Evolutionary conservation across 2,329 filamentous ascomycete genomes (phyloP).

Genomic region (Neophaeococcomyces mojaviensis): DNA sequence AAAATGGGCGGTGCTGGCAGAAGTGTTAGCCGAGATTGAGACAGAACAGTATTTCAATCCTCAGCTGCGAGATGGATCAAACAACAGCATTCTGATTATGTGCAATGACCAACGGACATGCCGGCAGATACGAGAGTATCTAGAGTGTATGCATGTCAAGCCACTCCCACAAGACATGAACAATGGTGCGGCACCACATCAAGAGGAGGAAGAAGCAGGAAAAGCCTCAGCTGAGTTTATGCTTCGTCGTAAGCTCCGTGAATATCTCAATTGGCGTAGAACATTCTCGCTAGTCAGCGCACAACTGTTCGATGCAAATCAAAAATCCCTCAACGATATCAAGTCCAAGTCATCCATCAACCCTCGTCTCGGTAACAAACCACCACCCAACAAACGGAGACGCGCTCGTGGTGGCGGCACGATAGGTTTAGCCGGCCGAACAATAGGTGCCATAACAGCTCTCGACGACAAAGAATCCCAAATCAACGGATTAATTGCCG

Average conservation of each 20-base stretch:
- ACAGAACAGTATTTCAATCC: conserved; percentile 81
- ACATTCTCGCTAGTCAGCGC: conserved; percentile 79
- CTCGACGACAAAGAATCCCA: conserved; percentile 78
- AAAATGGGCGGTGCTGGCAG: conserved; percentile 85
- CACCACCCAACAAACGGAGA: conserved; percentile 77
- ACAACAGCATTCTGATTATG: conserved; percentile 92
- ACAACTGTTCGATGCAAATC: conserved; percentile 69
- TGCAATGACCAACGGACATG: conserved; percentile 81
- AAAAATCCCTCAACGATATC: conserved; percentile 64
- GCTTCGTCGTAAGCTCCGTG: conserved; percentile 79
- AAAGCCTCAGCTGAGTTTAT: conserved; percentile 72
- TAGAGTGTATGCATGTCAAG: conserved; percentile 80
- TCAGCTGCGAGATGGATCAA: conserved; percentile 68
- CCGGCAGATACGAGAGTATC: conserved; percentile 79
- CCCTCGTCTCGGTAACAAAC: conserved; percentile 39
- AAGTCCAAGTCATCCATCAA: conserved; percentile 45
- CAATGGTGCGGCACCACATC: conserved; percentile 25
- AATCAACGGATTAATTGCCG: conserved; percentile 72
- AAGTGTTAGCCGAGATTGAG: conserved; percentile 89
- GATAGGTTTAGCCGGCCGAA: conserved; percentile 50
- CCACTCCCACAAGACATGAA: conserved; percentile 38
- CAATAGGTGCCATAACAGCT: conserved; percentile 51
- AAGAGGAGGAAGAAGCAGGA: conserved; percentile 45
- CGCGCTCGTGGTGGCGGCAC: conserved; percentile 72
- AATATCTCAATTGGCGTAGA: conserved; percentile 84